Conservation (phyloP, 768 basidiomycete genomes). For the Boletus pseudo-olivaceus region DNA sequence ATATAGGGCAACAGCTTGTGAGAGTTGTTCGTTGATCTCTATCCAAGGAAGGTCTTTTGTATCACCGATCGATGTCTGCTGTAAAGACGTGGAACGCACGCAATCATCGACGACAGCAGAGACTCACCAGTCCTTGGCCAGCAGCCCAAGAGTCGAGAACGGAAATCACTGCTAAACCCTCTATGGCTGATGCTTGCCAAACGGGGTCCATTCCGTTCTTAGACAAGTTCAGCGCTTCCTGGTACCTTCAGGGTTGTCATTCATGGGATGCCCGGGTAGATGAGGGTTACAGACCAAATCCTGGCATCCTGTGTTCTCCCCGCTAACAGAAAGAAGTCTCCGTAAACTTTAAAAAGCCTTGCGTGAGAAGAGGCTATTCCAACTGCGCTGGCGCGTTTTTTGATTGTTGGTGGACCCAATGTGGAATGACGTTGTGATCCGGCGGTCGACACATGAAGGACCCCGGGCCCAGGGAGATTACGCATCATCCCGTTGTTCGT, state of each 20-base stretch:
- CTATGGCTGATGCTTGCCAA: conserved; percentile 88
- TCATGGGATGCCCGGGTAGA: conserved; percentile 7
- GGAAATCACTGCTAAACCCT: conserved; percentile 77
- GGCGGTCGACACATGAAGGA: conserved; percentile 18
- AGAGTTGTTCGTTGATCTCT: conserved; percentile 70
- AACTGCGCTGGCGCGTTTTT: conserved; percentile 62
- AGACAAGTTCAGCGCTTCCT: conserved; percentile 77
- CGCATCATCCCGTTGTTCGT: conserved; percentile 45
- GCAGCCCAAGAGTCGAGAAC: conserved; percentile 83
- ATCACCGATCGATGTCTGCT: conserved; percentile 56
- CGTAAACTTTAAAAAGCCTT: conserved; percentile 82
- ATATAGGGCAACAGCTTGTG: conserved; percentile 61
- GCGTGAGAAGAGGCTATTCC: conserved; percentile 78
- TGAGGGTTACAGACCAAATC: conserved; percentile 57
- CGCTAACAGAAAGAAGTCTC: conserved; percentile 82
- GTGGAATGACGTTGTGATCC: conserved; percentile 48
- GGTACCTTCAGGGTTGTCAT: conserved; percentile 56
- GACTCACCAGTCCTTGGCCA: conserved; percentile 66
- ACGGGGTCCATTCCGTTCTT: conserved; percentile 70
- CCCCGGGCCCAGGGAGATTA: conserved; percentile 43
- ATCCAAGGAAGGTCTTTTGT: conserved; percentile 73
- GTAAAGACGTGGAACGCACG: conserved; percentile 8
- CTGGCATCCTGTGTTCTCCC: conserved; percentile 83
- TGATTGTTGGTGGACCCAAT: conserved; percentile 39
- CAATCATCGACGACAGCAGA: neutral